Base-by-base conservation (phyloP, 129 eudicot genomes). In the Flaveria sonorensis region DNA sequence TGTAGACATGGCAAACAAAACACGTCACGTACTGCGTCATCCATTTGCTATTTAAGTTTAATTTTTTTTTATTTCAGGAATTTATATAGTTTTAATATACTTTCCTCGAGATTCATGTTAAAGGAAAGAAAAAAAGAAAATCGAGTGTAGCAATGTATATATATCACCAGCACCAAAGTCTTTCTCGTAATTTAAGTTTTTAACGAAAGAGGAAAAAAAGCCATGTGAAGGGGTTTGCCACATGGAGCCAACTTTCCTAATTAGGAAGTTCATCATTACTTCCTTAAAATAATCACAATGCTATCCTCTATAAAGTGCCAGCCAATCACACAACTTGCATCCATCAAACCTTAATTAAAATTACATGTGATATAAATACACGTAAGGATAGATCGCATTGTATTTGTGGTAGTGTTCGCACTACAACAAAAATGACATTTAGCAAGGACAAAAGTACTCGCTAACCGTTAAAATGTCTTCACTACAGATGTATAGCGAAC, bases 41-140 rank as follows among this genome's bases (percentile, higher is more conserved):
- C 80, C 66, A 18, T 32, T 52, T 79, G 20, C 19, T 40, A 13
- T 78, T 47, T 63, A 15, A 6, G 21, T 56, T 42, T 13, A 26
- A 26, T 1, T 15, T 9, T 51, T 15, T 52, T 15, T 16, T 59
- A 56, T 40, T 20, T 20, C 20, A 23, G 7, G 4, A 30, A n/a
- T 51, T 32, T 42, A 39, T 74, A 19, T 18, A 36, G 3, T 32
- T 18, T 56, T 11, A 45, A 42, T 28, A 9, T 23, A 40, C 60
- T 56, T 72, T 52, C 87, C 96, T 92, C 96, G 93, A 92, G 93
- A 92, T 92, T 90, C 85, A 89, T 84, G 92, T 63, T 15, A 15
- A 30, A 30, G 45, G 19, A 12, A 23, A 13, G 10, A 2, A 59
- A 59, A 23, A 59, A 23, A 10, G 65, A 11, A 59, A 59, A 61